Evolutionary conservation across 257 asterid species (phyloP).

Genomic region (Nicotiana attenuata): DNA sequence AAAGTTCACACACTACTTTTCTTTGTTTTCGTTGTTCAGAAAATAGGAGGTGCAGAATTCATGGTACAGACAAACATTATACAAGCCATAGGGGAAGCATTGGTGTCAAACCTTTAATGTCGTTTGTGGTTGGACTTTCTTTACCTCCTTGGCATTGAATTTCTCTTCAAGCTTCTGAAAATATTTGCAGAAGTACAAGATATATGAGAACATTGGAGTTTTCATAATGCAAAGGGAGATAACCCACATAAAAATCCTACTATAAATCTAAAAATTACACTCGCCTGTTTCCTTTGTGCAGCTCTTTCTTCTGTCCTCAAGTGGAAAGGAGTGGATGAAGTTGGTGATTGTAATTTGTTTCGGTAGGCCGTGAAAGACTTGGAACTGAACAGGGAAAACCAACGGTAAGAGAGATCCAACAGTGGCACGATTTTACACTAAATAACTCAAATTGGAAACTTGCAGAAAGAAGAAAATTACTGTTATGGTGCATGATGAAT

Average conservation of each 20-base stretch:
- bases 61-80: not conserved
- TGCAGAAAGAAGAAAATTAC: not conserved
- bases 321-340: constrained; percentile 58
- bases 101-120: constrained; percentile 46
- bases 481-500: not conserved
- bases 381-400: constrained; percentile 22
- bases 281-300: constrained; percentile 83
- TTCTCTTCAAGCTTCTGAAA: constrained; percentile 89
- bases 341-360: constrained; percentile 69
- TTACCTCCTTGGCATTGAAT: constrained; percentile 55
- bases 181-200: not conserved
- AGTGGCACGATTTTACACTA: not conserved
- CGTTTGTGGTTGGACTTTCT: constrained; percentile 51
- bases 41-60: not conserved
- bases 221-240: not conserved
- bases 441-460: not conserved
- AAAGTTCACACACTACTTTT: not conserved
- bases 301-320: constrained; percentile 86
- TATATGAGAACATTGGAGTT: not conserved
- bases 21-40: not conserved
- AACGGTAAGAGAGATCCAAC: not conserved
- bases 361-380: constrained; percentile 68
- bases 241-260: not conserved
- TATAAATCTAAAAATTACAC: not conserved
- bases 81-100: not conserved